phyloP scores from a whole-genome alignment of 805 yeast species.

The Kodamaea nitidulidarum region DNA sequence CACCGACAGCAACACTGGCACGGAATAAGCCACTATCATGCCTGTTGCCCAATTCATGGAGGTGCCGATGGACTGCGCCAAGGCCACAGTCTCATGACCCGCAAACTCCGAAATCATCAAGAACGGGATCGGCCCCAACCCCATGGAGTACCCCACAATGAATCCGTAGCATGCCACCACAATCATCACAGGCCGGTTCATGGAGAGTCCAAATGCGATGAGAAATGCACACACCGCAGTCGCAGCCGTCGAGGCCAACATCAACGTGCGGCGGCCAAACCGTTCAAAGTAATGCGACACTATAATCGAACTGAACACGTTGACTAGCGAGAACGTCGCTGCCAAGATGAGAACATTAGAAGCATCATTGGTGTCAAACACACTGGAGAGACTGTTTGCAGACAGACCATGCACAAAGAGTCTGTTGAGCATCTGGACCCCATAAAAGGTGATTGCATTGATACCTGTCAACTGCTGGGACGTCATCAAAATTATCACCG shows the following conservation, averaged over 20 bases:
- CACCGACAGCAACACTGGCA: constrained; percentile 24
- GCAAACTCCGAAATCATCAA: constrained; percentile 36
- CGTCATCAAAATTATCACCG: constrained; percentile 33
- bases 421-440: constrained; percentile 17
- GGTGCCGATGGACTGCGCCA: constrained; percentile 36
- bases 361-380: too few relatives aligned
- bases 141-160: constrained; percentile 31
- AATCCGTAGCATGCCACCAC: constrained; percentile 30
- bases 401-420: too few relatives aligned
- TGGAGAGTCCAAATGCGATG: constrained; percentile 24
- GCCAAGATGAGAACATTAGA: constrained; percentile 17
- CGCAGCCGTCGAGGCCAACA: constrained; percentile 20
- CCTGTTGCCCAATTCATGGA: constrained; percentile 33
- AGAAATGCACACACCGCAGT: constrained; percentile 24
- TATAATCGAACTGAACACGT: constrained; percentile 15
- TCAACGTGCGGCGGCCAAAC: constrained; percentile 23
- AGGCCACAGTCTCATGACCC: constrained; percentile 27
- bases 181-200: constrained; percentile 13
- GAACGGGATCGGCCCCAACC: constrained; percentile 37
- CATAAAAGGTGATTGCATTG: constrained; percentile 24
- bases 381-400: too few relatives aligned
- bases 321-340: constrained; percentile 15
- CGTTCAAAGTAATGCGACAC: constrained; percentile 17
- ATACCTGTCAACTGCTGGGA: constrained; percentile 34
- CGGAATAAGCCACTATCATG: constrained; percentile 28